These are phyloP conservation scores for Alternaria postmessia DNA, from an alignment of 2,329 filamentous ascomycete species.

Conservation along the genomic window DNA sequence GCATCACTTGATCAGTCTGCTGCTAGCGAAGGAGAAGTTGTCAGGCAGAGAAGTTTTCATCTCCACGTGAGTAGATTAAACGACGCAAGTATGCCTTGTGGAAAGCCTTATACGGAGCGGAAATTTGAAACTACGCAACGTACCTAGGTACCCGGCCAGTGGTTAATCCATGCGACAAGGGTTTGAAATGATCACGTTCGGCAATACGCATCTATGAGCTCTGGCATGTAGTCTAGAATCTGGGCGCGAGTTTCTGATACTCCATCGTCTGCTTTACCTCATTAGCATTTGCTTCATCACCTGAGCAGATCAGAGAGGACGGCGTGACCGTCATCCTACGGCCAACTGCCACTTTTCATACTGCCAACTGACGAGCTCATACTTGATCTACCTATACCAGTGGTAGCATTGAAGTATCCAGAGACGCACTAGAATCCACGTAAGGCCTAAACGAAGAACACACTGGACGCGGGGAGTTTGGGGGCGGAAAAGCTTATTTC, in stretches of 20 bases:
- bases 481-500: conserved; percentile 27
- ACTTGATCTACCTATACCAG: background rate
- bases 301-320: background rate
- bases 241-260: background rate
- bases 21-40: background rate
- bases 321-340: background rate
- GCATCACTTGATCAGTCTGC: background rate
- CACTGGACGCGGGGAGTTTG: conserved; percentile 23
- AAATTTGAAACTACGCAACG: conserved; percentile 3
- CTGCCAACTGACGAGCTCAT: background rate
- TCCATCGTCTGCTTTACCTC: background rate
- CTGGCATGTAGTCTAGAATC: background rate
- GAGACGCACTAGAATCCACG: conserved; percentile 6
- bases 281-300: background rate
- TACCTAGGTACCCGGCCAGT: background rate
- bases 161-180: background rate
- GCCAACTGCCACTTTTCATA: background rate
- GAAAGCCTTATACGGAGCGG: conserved; percentile 8
- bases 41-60: background rate
- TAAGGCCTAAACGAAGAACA: conserved; percentile 14
- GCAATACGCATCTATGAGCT: background rate
- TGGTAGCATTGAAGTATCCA: conserved; percentile 2
- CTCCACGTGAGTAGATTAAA: background rate
- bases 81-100: conserved; percentile 13
- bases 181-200: background rate